Evolutionary conservation across 352 stramenopile species (phyloP), one percentile per base, ranked within the genome.

Genomic region (Phytophthora hybrid): DNA sequence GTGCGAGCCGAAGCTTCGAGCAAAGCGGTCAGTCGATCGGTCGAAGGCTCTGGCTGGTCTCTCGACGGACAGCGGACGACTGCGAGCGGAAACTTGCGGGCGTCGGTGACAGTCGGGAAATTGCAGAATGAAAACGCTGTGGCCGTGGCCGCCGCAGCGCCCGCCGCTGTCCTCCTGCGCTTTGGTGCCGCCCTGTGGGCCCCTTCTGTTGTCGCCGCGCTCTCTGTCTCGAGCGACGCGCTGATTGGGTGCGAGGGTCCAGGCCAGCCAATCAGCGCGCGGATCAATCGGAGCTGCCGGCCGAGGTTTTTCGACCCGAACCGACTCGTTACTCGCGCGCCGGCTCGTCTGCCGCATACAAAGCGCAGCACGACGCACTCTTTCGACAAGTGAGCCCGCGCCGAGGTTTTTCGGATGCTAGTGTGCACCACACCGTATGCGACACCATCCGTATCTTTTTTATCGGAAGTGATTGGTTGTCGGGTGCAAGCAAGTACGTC

Each of bases 71-170:
- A 59, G 44, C 53, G 39, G 68, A 71, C 61, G 62, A 47, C 68
- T 56, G 63, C 68, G 54, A 71, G 54, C 66, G 41, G 44, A 64
- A 66, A 51, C 60, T 53, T 61, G 60, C 57, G 66, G 65, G 49
- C 53, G 76, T 80, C 72, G 71, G 68, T 71, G 61, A 80, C 64
- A 73, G 74, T 81, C 79, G 78, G 81, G 81, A 88, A 90, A 89
- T 89, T 90, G 83, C 79, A 79, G 83, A 90, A 89, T 90, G 83
- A 80, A 74, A 73, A n/a, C n/a, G n/a, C n/a, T n/a, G n/a, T n/a
- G n/a, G 26, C 41, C 44, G n/a, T 41, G 34, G 34, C 34, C n/a
- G n/a, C n/a, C 65, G 56, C 62, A 71, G 60, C 57, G 49, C 60
- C 65, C 64, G 71, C 44, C 34, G 34, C 34, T 41, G 34, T 41